phyloP scores from a whole-genome alignment of 257 asterid genomes.

The Perilla frutescens region DNA sequence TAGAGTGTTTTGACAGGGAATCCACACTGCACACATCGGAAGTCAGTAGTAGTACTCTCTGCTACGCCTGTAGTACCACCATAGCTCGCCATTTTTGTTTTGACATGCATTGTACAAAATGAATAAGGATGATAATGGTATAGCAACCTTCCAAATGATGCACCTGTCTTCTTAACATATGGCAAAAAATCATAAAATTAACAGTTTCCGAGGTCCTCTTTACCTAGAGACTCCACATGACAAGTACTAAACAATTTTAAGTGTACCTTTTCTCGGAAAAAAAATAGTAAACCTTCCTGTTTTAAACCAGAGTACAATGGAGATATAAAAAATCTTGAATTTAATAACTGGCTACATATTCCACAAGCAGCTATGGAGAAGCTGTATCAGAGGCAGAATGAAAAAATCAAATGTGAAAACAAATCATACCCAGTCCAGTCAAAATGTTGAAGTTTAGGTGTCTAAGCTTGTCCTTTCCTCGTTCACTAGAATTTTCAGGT shows the following conservation, averaged over 20 bases:
- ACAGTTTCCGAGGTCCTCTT: background rate
- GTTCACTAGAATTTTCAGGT: conserved; percentile 50
- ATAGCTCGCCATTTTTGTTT: conserved; percentile 40
- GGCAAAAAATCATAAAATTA: background rate
- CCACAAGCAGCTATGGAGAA: background rate
- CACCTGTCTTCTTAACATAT: background rate
- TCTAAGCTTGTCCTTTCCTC: conserved; percentile 84
- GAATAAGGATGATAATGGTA: no score
- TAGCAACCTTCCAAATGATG: background rate
- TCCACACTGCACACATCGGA: conserved; percentile 75
- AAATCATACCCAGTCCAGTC: conserved; percentile 90
- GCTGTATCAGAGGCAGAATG: background rate
- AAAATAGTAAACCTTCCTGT: background rate
- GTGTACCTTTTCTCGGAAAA: no score
- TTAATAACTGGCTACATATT: conserved; percentile 14
- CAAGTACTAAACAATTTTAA: background rate
- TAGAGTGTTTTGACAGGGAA: conserved; percentile 62
- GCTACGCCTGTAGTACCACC: conserved; percentile 39
- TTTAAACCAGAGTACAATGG: background rate
- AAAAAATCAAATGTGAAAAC: background rate
- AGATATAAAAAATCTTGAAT: background rate
- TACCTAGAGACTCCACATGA: background rate
- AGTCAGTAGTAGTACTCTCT: conserved; percentile 35
- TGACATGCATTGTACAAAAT: background rate
- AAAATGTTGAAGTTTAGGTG: conserved; percentile 75